Base-by-base conservation (phyloP, 2,329 filamentous ascomycete species). In the Botryotinia convoluta region DNA sequence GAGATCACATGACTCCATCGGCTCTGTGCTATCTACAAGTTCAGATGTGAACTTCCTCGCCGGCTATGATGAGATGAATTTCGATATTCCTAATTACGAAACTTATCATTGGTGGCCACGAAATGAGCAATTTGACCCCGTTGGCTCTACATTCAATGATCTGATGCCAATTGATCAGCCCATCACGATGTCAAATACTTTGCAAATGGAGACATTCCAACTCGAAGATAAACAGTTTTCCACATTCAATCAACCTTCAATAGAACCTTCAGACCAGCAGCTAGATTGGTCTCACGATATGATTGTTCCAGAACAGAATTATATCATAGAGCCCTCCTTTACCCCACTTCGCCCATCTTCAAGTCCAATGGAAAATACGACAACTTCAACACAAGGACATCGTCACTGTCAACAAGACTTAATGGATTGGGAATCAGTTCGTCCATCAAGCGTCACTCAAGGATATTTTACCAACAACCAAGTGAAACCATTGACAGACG, bases 351-450 rank as follows among this genome's bases (percentile, higher is more conserved):
- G 69, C 32, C 69, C 69, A n/a, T 67, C 69, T n/a, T 72, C 69
- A 35, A 72, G 69, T n/a, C 61, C 69, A n/a, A 67, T 72, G 69
- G 69, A 72, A 57, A 72, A 72, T 6, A 72, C 69, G 20, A 51
- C n/a, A 37, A 72, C n/a, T 22, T 57, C 29, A 37, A 20, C 45
- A 29, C 48, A 65, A 3, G 35, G 8, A 35, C n/a, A 44, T 35
- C 18, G 8, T 26, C 60, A 39, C 14, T 20, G 37, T 67, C 69
- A 42, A 67, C 60, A 72, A 35, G 60, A 65, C 18, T 14, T 72
- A 18, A 72, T 72, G 69, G 69, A 72, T 44, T 67, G 69, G 69
- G 69, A 72, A 67, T n/a, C 69, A 29, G 69, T 37, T 26, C 69
- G 60, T 37, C 37, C 69, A 57, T 72, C 60, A 44, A 72, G 69